A percentile compares a stretch with the other conserved stretches of the same genome.
Conservation (phyloP, 2,329 filamentous ascomycete genomes). For the Davidsoniella virescens region DNA sequence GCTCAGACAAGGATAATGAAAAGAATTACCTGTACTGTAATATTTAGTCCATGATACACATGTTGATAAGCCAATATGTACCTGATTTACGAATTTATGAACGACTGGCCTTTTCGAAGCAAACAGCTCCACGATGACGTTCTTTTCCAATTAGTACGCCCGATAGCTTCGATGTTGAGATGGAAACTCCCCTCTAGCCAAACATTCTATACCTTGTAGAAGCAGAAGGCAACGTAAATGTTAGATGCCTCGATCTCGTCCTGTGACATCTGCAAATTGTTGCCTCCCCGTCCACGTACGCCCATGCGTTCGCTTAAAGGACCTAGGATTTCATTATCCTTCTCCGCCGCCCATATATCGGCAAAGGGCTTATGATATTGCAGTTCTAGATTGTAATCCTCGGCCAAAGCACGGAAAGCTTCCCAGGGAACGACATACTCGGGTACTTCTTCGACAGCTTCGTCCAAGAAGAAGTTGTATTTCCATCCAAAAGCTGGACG, state of each 20-base stretch:
- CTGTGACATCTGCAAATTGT: slow-evolving; percentile 52
- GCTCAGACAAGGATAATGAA: too few relatives aligned
- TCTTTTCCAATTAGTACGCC: too few relatives aligned
- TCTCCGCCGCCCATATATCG: slow-evolving; percentile 85
- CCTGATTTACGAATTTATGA: background rate
- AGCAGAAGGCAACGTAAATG: slow-evolving; percentile 92
- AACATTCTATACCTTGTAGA: slow-evolving; percentile 64
- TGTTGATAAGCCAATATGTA: too few relatives aligned
- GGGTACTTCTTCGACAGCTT: slow-evolving; percentile 89
- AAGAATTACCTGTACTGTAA: too few relatives aligned
- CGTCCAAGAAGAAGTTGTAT: slow-evolving; percentile 90
- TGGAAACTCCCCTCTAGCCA: background rate
- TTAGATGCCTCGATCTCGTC: slow-evolving; percentile 86
- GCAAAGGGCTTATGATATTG: slow-evolving; percentile 84
- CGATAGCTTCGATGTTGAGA: background rate
- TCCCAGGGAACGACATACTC: slow-evolving; percentile 99
- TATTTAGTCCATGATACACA: too few relatives aligned
- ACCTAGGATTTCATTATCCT: slow-evolving; percentile 66
- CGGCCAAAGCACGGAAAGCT: slow-evolving; percentile 83
- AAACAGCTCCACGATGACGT: too few relatives aligned
- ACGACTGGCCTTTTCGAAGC: too few relatives aligned
- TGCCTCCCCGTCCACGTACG: slow-evolving; percentile 56
- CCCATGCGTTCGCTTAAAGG: slow-evolving; percentile 91
- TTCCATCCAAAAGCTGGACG: slow-evolving; percentile 94
- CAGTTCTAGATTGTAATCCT: slow-evolving; percentile 91